These are phyloP conservation scores for Xylariaceae sp. DNA, from an alignment of 2,329 filamentous ascomycete genomes.

Conservation along the genomic window DNA sequence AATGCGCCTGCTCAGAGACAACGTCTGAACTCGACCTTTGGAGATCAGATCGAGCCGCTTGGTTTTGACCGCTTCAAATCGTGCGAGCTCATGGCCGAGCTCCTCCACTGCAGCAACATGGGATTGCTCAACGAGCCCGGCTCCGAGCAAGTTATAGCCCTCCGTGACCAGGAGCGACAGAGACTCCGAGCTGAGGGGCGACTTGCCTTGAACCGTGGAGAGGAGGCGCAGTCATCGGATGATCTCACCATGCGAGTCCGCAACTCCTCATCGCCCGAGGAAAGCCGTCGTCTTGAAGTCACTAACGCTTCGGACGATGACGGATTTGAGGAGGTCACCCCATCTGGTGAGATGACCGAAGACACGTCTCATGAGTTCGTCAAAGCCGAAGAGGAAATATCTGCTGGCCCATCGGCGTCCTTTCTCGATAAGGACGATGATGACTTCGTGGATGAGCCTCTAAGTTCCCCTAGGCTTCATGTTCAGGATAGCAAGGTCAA, in stretches of 20 bases:
- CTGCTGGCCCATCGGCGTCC: conserved; percentile 31
- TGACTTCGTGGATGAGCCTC: conserved; percentile 74
- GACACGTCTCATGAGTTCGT: conserved; percentile 67
- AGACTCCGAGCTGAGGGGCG: conserved; percentile 72
- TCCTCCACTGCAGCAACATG: conserved; percentile 98
- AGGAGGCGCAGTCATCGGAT: conserved; percentile 49
- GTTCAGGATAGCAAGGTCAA: conserved; percentile 55
- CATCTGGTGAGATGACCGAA: conserved; percentile 65
- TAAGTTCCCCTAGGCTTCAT: conserved; percentile 63
- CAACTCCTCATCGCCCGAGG: conserved; percentile 43
- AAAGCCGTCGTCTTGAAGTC: conserved; percentile 68
- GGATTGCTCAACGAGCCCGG: conserved; percentile 87
- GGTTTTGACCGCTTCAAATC: conserved; percentile 99
- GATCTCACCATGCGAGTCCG: conserved; percentile 57
- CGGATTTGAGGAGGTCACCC: conserved; percentile 84
- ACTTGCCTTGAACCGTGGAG: conserved; percentile 47
- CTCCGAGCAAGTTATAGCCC: conserved; percentile 78
- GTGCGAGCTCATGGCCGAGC: conserved; percentile 95
- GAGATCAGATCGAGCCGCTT: conserved; percentile 83
- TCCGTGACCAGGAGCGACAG: conserved; percentile 77
- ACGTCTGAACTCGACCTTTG: conserved; percentile 81
- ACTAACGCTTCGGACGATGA: conserved; percentile 84
- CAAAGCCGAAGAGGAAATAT: conserved; percentile 53
- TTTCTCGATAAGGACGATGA: conserved; percentile 60
- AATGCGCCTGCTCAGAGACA: conserved; percentile 70